Conservation (phyloP, 768 basidiomycete genomes). For the Cyclocybe aegerita region DNA sequence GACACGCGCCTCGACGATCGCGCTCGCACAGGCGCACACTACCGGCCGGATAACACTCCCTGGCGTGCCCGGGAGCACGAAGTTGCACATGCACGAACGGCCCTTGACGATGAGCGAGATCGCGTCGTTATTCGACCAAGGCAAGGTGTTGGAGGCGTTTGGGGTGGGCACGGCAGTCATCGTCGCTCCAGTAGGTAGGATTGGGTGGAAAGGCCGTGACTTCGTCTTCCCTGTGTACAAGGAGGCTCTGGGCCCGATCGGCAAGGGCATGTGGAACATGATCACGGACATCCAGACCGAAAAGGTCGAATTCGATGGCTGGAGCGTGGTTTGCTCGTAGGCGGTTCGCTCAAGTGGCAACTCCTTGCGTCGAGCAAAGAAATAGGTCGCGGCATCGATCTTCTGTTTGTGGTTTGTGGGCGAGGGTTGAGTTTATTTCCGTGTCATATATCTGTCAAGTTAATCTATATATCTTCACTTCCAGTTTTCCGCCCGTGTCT, state of each 20-base stretch:
- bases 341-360: neutral
- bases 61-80: slow-evolving; percentile 30
- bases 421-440: no score
- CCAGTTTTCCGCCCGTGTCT: no score
- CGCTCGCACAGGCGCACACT: slow-evolving; percentile 61
- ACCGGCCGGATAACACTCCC: slow-evolving; percentile 44
- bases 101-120: slow-evolving; percentile 61
- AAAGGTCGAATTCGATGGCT: slow-evolving; percentile 55
- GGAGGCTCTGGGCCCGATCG: slow-evolving; percentile 51
- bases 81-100: slow-evolving; percentile 53
- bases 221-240: slow-evolving; percentile 50
- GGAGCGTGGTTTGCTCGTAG: slow-evolving; percentile 46
- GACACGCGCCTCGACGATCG: slow-evolving; percentile 76
- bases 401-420: no score
- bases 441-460: no score
- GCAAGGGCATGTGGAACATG: slow-evolving; percentile 59
- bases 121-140: slow-evolving; percentile 42
- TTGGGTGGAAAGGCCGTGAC: slow-evolving; percentile 49
- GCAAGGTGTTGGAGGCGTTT: slow-evolving; percentile 70
- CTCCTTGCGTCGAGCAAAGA: neutral
- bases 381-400: no score
- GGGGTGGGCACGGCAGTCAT: slow-evolving; percentile 78
- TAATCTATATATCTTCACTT: no score
- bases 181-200: slow-evolving; percentile 60
- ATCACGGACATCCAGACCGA: slow-evolving; percentile 77